Conservation (phyloP, 202 grass and related monocot species). For the Digitaria exilis region DNA sequence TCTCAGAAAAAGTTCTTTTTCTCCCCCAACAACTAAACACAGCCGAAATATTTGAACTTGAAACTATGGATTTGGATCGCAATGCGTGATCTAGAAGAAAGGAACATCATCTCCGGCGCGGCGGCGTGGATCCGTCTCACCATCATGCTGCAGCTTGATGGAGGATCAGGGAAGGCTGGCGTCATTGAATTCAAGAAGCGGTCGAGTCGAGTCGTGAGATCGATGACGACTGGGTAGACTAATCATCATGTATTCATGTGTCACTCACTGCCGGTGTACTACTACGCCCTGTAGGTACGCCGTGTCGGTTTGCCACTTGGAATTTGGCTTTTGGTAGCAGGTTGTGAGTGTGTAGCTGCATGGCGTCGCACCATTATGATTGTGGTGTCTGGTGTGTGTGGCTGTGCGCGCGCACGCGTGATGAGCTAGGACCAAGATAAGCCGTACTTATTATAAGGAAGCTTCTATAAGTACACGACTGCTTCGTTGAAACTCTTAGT, state of each 20-base stretch:
- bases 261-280: not conserved
- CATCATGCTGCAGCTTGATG: constrained; percentile 33
- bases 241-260: too few relatives aligned
- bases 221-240: not conserved
- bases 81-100: not conserved
- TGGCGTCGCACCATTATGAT: not conserved
- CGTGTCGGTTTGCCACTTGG: not conserved
- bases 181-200: not conserved
- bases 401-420: too few relatives aligned
- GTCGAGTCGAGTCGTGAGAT: not conserved
- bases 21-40: too few relatives aligned
- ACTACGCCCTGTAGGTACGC: not conserved
- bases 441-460: too few relatives aligned
- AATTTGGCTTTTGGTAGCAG: not conserved
- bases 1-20: too few relatives aligned
- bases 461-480: not conserved
- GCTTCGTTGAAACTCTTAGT: not conserved
- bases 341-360: not conserved
- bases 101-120: not conserved
- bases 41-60: too few relatives aligned
- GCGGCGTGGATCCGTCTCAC: constrained; percentile 48
- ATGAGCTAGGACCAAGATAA: not conserved
- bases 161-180: not conserved
- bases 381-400: not conserved
- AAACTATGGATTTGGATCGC: not conserved